phyloP scores from a whole-genome alignment of 2,329 filamentous ascomycete genomes.

The Pseudogymnoascus sp. region DNA sequence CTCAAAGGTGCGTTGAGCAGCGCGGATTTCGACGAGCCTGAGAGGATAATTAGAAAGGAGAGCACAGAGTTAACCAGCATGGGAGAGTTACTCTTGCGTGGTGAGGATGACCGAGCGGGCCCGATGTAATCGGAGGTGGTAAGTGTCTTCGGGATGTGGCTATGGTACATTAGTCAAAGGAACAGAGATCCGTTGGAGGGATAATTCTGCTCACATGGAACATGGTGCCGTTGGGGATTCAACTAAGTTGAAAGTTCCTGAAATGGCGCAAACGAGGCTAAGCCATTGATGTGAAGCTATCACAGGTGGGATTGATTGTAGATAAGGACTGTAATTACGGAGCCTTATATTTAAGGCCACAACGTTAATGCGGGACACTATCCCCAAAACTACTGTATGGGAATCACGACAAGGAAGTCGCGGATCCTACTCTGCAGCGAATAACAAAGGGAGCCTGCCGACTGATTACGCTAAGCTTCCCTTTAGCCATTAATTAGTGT shows the following conservation, averaged over 20 bases:
- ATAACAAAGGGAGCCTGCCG: neutral
- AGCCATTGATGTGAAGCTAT: slow-evolving; percentile 5
- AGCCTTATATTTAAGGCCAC: neutral
- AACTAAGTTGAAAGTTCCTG: neutral
- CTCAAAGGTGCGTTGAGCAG: slow-evolving; percentile 93
- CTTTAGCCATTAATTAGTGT: too few relatives aligned
- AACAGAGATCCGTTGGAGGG: neutral
- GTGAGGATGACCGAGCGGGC: slow-evolving; percentile 79
- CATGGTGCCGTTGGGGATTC: neutral
- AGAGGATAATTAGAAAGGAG: neutral
- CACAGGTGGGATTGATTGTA: neutral
- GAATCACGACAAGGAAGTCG: neutral
- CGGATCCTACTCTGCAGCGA: neutral
- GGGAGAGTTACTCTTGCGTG: slow-evolving; percentile 50
- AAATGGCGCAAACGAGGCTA: neutral
- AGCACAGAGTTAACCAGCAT: neutral
- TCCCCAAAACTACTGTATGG: slow-evolving; percentile 1
- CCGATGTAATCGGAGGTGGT: slow-evolving; percentile 75
- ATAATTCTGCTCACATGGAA: neutral
- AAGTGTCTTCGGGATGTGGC: slow-evolving; percentile 64
- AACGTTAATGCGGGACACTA: neutral
- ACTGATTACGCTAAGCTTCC: too few relatives aligned
- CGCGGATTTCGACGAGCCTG: slow-evolving; percentile 81
- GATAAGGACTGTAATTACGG: neutral
- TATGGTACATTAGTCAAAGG: slow-evolving; percentile 29